Conservation (phyloP, 257 asterid genomes). For the Forsythia suspensa region DNA sequence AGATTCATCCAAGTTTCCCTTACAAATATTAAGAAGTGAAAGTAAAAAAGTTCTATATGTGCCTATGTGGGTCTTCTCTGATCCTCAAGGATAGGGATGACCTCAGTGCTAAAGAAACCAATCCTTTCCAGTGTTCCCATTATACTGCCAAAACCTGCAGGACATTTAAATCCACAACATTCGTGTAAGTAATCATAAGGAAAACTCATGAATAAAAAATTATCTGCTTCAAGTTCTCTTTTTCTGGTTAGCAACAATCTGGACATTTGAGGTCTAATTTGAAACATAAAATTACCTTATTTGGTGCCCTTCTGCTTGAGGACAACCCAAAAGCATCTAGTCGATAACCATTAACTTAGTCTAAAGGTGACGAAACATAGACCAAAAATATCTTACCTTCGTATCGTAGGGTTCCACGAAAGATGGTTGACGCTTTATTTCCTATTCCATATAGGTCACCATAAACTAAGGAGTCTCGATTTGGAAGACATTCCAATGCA, state of each 20-base stretch:
- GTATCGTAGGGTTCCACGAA: conserved; percentile 92
- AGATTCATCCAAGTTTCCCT: conserved; percentile 28
- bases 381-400: conserved; percentile 58
- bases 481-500: conserved; percentile 95
- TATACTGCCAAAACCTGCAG: conserved; percentile 79
- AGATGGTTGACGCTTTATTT: conserved; percentile 81
- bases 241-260: no score
- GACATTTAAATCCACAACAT: conserved; percentile 9
- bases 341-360: not conserved
- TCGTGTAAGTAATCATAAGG: not conserved
- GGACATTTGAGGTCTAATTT: not conserved
- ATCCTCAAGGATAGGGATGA: conserved; percentile 32
- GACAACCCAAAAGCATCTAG: not conserved
- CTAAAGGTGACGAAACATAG: conserved; percentile 3
- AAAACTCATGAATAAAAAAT: not conserved
- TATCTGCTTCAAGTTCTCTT: not conserved
- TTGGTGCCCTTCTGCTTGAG: not conserved
- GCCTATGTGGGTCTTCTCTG: conserved; percentile 46
- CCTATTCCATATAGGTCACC: conserved; percentile 83
- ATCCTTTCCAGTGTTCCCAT: conserved; percentile 82
- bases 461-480: conserved; percentile 79
- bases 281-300: not conserved
- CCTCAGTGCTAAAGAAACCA: conserved; percentile 73
- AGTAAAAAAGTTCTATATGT: conserved; percentile 37
- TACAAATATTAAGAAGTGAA: conserved; percentile 39